Conservation (phyloP, 2,329 filamentous ascomycete species). For the Epichloe scottii region DNA sequence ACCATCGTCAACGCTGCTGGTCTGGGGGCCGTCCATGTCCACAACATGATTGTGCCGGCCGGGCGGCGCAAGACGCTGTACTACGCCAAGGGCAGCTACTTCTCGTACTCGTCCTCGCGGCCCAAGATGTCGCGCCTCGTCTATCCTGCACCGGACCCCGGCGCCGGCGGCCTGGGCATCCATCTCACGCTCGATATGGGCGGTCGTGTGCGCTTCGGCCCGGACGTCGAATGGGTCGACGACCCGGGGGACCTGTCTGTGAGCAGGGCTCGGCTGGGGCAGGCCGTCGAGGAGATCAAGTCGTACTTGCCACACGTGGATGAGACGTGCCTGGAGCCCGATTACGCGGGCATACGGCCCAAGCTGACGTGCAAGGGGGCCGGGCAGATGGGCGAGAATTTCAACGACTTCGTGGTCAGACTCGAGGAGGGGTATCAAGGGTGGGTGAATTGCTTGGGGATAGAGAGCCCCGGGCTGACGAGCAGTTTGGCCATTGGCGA, state of each 20-base stretch:
- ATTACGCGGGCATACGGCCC: slow-evolving; percentile 86
- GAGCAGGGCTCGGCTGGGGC: slow-evolving; percentile 46
- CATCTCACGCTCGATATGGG: slow-evolving; percentile 85
- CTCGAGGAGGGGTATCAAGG: slow-evolving; percentile 66
- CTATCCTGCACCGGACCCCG: slow-evolving; percentile 77
- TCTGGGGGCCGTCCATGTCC: slow-evolving; percentile 59
- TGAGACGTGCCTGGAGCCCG: slow-evolving; percentile 50
- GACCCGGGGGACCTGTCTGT: slow-evolving; percentile 56
- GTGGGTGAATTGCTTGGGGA: slow-evolving; percentile 83
- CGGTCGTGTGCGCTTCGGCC: slow-evolving; percentile 79
- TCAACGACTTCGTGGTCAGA: slow-evolving; percentile 73
- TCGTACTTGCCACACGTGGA: slow-evolving; percentile 69
- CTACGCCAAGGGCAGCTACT: slow-evolving; percentile 95
- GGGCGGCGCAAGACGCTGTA: slow-evolving; percentile 46
- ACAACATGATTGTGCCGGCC: slow-evolving; percentile 66
- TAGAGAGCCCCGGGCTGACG: slow-evolving; percentile 87
- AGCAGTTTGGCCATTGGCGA: slow-evolving; percentile 78
- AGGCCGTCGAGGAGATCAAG: slow-evolving; percentile 62
- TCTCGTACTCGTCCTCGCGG: slow-evolving; percentile 57
- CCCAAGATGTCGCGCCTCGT: slow-evolving; percentile 62
- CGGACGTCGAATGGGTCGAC: slow-evolving; percentile 88
- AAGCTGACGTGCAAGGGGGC: slow-evolving; percentile 56
- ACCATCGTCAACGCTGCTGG: slow-evolving; percentile 80
- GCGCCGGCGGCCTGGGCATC: slow-evolving; percentile 75
- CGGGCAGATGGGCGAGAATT: slow-evolving; percentile 52